Conservation (phyloP, 2,329 filamentous ascomycete species). For the Colletotrichum echinochloae region DNA sequence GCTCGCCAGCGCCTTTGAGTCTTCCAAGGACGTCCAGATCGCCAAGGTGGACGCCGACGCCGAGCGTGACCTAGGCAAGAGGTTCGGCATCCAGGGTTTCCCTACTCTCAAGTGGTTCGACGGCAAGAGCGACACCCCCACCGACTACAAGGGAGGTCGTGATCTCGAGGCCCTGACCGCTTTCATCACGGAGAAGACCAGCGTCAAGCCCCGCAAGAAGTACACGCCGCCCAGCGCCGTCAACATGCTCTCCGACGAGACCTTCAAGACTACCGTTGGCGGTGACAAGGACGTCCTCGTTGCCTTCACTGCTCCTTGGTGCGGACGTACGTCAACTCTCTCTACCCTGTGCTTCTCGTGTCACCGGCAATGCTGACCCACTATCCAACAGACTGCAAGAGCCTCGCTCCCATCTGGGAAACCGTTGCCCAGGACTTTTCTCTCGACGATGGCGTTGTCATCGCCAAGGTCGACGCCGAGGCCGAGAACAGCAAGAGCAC, state of each 20-base stretch:
- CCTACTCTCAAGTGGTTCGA: slow-evolving; percentile 98
- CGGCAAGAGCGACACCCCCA: slow-evolving; percentile 87
- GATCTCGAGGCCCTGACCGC: slow-evolving; percentile 86
- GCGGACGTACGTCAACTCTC: slow-evolving; percentile 80
- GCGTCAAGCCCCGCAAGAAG: slow-evolving; percentile 83
- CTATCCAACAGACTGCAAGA: slow-evolving; percentile 86
- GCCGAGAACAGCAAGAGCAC: slow-evolving; percentile 84
- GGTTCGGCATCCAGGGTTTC: slow-evolving; percentile 92
- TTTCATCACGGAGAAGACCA: slow-evolving; percentile 90
- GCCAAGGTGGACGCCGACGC: slow-evolving; percentile 97
- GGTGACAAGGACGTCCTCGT: slow-evolving; percentile 91
- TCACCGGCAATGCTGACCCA: slow-evolving; percentile 29
- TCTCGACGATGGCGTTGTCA: slow-evolving; percentile 80
- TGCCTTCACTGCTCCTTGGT: slow-evolving; percentile 98
- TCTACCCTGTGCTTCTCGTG: slow-evolving; percentile 14
- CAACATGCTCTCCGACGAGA: slow-evolving; percentile 81
- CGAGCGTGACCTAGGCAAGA: slow-evolving; percentile 85
- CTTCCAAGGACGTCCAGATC: slow-evolving; percentile 80
- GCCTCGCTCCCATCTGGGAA: slow-evolving; percentile 90
- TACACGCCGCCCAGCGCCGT: slow-evolving; percentile 80
- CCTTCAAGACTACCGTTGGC: slow-evolving; percentile 83
- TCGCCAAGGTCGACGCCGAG: slow-evolving; percentile 97
- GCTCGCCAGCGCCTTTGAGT: slow-evolving; percentile 79
- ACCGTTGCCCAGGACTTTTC: slow-evolving; percentile 84
- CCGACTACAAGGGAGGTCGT: slow-evolving; percentile 87